Evolutionary conservation across 2,329 filamentous ascomycete species (phyloP).

Genomic region (Pseudocercospora ulei): DNA sequence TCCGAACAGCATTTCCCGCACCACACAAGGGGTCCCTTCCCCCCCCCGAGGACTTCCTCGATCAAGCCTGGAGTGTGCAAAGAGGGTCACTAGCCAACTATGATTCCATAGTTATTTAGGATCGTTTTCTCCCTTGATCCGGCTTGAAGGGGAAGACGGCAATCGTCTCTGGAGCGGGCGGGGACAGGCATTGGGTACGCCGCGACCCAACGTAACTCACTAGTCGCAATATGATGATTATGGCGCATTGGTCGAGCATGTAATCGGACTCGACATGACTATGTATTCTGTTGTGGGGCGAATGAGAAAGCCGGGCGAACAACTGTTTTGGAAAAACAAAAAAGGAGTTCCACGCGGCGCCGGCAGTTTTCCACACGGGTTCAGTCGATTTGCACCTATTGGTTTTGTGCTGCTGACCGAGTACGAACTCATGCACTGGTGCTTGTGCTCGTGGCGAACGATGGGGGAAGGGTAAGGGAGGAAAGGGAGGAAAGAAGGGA

Average conservation of each 20-base stretch:
- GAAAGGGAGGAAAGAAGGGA: not conserved
- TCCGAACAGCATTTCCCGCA: slow-evolving; percentile 2
- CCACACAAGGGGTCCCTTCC: slow-evolving; percentile 19
- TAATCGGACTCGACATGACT: too few species aligned
- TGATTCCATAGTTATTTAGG: slow-evolving; percentile 10
- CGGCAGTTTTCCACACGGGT: too few species aligned
- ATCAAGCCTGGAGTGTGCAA: slow-evolving; percentile 34
- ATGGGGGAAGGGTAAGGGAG: not conserved
- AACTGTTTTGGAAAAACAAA: too few species aligned
- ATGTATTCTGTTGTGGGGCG: too few species aligned
- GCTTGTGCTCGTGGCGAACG: too few species aligned
- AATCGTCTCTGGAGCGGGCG: slow-evolving; percentile 33
- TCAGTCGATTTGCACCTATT: too few species aligned
- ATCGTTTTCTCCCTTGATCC: slow-evolving; percentile 29
- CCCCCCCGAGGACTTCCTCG: slow-evolving; percentile 32
- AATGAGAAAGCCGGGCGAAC: too few species aligned
- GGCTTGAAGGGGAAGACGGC: slow-evolving; percentile 33
- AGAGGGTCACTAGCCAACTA: slow-evolving; percentile 16
- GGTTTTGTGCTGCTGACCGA: too few species aligned
- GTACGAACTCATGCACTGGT: not conserved
- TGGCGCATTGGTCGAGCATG: too few species aligned
- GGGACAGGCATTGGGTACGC: slow-evolving; percentile 33
- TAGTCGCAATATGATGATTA: too few species aligned
- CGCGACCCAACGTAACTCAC: slow-evolving; percentile 31
- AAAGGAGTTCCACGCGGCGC: too few species aligned